phyloP scores from a whole-genome alignment of 768 basidiomycete species.

The Termitomyces sp. region DNA sequence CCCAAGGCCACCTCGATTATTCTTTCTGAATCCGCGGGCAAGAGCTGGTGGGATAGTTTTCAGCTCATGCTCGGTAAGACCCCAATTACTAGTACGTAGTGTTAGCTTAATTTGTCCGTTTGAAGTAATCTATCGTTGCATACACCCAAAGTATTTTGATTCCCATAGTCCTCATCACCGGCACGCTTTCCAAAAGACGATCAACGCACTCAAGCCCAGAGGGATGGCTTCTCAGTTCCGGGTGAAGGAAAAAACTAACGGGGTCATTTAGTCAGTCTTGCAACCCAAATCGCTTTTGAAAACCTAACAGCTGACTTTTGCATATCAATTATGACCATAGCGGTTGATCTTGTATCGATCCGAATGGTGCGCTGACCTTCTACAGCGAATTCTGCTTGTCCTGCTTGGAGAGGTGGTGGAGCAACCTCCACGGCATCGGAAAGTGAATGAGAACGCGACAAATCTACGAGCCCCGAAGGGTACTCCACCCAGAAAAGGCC shows the following conservation, averaged over 20 bases:
- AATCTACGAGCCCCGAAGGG: conserved; percentile 56
- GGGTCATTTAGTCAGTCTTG: not conserved
- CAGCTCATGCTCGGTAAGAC: conserved; percentile 60
- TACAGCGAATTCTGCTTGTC: conserved; percentile 51
- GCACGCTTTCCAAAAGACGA: conserved; percentile 44
- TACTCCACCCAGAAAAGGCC: conserved; percentile 66
- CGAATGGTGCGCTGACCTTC: conserved; percentile 47
- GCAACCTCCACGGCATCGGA: conserved; percentile 14
- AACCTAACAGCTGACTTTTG: conserved; percentile 48
- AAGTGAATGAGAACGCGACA: conserved; percentile 45
- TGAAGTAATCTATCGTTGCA: conserved; percentile 14
- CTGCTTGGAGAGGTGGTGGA: conserved; percentile 26
- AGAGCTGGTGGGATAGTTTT: conserved; percentile 57
- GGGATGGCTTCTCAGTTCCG: conserved; percentile 48
- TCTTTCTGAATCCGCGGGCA: conserved; percentile 48
- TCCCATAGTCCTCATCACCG: conserved; percentile 32
- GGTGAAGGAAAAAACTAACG: conserved; percentile 59
- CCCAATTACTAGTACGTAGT: conserved; percentile 52
- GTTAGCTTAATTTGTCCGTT: not conserved
- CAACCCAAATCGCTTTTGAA: not conserved
- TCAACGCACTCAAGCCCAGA: conserved; percentile 55
- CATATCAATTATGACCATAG: conserved; percentile 68
- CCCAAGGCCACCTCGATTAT: conserved; percentile 47
- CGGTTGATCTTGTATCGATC: conserved; percentile 43
- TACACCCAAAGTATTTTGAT: conserved; percentile 64